Evolutionary conservation across 2,329 filamentous ascomycete genomes (phyloP), one percentile per base, ranked within the genome.

Genomic region (Fusarium hostae): DNA sequence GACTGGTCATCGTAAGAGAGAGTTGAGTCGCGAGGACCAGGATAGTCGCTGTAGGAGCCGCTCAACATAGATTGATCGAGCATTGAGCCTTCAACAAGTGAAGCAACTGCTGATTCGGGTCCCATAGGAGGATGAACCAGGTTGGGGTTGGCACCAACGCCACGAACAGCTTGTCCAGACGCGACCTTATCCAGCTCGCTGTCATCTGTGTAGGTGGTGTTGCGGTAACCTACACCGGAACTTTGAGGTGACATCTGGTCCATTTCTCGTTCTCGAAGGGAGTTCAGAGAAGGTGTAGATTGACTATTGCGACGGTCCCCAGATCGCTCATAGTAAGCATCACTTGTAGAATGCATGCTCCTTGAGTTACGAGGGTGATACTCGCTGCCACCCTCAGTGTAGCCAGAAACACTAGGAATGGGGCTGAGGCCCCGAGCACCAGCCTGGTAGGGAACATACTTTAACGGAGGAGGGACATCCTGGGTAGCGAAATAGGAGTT

Each of bases 361-460:
- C 85, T 82, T 3, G 89, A 89, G 64, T 91, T 86, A 52, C 88
- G 88, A 75, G 87, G 88, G 34, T 82, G 82, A 37, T 86, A 86
- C 68, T 90, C 87, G 75, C 86, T 90, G 58, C 89, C 89, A 50
- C 90, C 89, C 75, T 94, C 90, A 7, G 89, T 91, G 76, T 94
- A 95, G 69, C 95, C 96, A 15, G 94, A 95, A 20, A 97, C 93
- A 76, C 95, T 98, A 74, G 96, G 95, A 66, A 97, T 95, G 1
- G 95, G 95, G 78, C 95, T 98, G 52, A 97, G 82, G 15, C 90
- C 91, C 44, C 93, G 91, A 57, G 89, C 87, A 73, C 92, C 89
- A 15, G 89, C 86, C 74, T 91, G 87, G 70, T 93, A 91, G 3
- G 91, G 88, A n/a, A 90, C 86, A 73, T 92, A 92, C 71, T 88